Base-by-base conservation (phyloP, 2,329 filamentous ascomycete species). In the Catunica adiposa region DNA sequence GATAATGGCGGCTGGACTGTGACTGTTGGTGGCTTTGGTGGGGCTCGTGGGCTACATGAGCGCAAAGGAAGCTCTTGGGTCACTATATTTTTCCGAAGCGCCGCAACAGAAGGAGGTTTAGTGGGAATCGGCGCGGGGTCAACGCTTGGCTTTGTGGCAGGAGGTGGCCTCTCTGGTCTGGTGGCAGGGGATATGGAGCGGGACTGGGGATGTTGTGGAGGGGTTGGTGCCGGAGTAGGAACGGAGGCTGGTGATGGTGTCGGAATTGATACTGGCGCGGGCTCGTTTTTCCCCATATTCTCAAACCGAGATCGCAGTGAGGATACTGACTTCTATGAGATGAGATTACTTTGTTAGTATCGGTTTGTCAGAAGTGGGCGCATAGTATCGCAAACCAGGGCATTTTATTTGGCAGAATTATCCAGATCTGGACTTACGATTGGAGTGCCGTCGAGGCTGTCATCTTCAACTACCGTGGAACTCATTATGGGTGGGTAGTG, bases 281-380 rank as follows among this genome's bases (percentile, higher is more conserved):
- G 51, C 63, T 60, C 70, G 55, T 67, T 60, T 64, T 73, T 78
- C 61, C 76, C 73, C 71, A 90, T 80, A 65, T 83, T 87, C 72
- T 92, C 86, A 66, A 90, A 92, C 63, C 85, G 82, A 60, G 84
- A 86, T 59, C 83, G 78, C 59, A 92, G 73, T 53, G 86, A 89
- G 53, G 86, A 92, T 53, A 92, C 86, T 25, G 87, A 85, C 71
- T 82, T 86, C 84, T 88, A 60, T 3, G 46, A 26, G 38, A 44
- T 42, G 22, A 40, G 3, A 22, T 9, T 23, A 47, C 7, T 34
- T 26, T 42, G 37, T 54, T 67, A 80, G 68, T 68, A 86, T 82
- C 62, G 89, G 1, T 23, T 37, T 38, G 42, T 14, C 23, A 42
- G 37, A 34, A 25, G 34, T 42, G 26, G 47, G 7, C n/a, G 50